Percentiles rank a stretch among this genome's conserved stretches.
phyloP scores from a whole-genome alignment of 352 stramenopile species.

The Phytophthora hibernalis region DNA sequence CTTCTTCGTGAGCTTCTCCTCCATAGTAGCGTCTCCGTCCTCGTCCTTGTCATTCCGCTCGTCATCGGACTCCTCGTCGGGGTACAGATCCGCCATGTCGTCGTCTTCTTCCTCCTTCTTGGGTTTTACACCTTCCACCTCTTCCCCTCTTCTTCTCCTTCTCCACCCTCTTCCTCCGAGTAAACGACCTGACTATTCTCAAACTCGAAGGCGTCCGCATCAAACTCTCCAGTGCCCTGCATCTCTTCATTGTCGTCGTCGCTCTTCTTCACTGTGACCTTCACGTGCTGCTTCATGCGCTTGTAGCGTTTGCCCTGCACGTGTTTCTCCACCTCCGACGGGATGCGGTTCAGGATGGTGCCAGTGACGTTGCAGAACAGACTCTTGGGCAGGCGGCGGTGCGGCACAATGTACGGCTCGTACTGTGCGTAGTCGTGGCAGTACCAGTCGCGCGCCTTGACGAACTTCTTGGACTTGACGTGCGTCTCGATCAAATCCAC shows the following conservation, averaged over 20 bases:
- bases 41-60: constrained; percentile 26
- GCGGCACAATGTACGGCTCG: constrained; percentile 89
- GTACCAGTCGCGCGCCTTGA: constrained; percentile 89
- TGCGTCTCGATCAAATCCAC: constrained; percentile 69
- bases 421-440: constrained; percentile 92
- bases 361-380: constrained; percentile 91
- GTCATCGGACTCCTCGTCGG: constrained; percentile 48
- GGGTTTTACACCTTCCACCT: constrained; percentile 4
- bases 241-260: constrained; percentile 41
- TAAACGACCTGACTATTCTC: constrained; percentile 78
- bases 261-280: constrained; percentile 46
- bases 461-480: constrained; percentile 81
- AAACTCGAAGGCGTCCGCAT: constrained; percentile 86
- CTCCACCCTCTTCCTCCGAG: constrained; percentile 70
- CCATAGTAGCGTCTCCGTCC: constrained; percentile 46
- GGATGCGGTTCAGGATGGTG: constrained; percentile 90
- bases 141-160: constrained; percentile 37
- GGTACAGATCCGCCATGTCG: constrained; percentile 74
- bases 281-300: constrained; percentile 79
- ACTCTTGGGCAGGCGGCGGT: constrained; percentile 84
- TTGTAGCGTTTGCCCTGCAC: constrained; percentile 90
- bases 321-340: constrained; percentile 88
- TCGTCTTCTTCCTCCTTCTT: constrained; percentile 44
- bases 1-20: constrained; percentile 54
- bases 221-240: constrained; percentile 55